These are phyloP conservation scores for Daldinia childiae DNA, from an alignment of 495 filamentous ascomycete genomes.

Conservation along the genomic window DNA sequence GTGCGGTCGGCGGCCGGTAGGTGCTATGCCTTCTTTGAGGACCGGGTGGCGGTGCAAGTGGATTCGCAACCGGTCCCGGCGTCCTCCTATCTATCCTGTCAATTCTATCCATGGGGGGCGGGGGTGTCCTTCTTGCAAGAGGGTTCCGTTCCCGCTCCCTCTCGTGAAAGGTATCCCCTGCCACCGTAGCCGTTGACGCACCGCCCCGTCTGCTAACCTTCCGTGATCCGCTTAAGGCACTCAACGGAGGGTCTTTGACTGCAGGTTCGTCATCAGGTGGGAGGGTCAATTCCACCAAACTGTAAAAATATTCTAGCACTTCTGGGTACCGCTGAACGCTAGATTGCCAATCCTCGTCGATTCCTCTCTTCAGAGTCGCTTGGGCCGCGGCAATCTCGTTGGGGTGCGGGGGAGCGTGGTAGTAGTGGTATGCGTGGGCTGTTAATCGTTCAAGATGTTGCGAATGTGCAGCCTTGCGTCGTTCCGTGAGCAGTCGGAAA, in stretches of 20 bases:
- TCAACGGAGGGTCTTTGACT: slow-evolving; percentile 65
- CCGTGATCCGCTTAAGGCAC: slow-evolving; percentile 58
- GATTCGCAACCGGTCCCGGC: slow-evolving; percentile 44
- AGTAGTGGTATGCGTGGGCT: slow-evolving; percentile 66
- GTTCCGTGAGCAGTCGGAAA: slow-evolving; percentile 68
- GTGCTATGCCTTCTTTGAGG: slow-evolving; percentile 37
- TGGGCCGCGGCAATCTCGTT: slow-evolving; percentile 67
- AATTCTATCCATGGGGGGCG: slow-evolving; percentile 41
- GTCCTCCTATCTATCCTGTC: slow-evolving; percentile 33
- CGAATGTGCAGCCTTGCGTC: slow-evolving; percentile 66
- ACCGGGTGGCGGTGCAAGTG: slow-evolving; percentile 43
- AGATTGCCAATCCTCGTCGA: slow-evolving; percentile 77
- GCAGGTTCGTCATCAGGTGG: slow-evolving; percentile 63
- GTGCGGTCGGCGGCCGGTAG: slow-evolving; percentile 40
- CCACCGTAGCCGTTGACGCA: slow-evolving; percentile 42
- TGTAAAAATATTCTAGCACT: slow-evolving; percentile 77
- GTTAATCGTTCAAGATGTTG: slow-evolving; percentile 66
- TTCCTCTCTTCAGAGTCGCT: slow-evolving; percentile 68
- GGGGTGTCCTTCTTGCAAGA: slow-evolving; percentile 43
- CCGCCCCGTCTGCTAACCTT: slow-evolving; percentile 49
- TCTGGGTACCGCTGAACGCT: slow-evolving; percentile 76
- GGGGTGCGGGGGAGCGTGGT: slow-evolving; percentile 62
- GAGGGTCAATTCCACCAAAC: slow-evolving; percentile 67
- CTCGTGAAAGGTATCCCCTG: slow-evolving; percentile 43
- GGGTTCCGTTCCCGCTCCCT: slow-evolving; percentile 39